Base-by-base conservation (phyloP, 2,329 filamentous ascomycete genomes). In the Elsinoe arachidis region DNA sequence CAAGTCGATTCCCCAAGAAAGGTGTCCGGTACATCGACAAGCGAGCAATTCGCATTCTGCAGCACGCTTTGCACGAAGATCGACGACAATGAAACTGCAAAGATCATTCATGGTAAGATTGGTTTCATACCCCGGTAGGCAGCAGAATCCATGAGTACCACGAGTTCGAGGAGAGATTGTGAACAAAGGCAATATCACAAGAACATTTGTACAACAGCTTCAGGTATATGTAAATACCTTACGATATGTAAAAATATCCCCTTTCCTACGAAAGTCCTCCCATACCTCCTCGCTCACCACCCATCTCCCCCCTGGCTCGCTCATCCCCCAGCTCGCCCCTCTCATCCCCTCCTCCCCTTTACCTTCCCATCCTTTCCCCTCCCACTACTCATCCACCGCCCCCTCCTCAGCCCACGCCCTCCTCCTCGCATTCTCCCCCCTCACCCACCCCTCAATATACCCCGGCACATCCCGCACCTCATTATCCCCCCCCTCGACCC, bases 401-500 rank as follows among this genome's bases (percentile, higher is more conserved):
- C 57, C 58, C 62, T 69, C 67, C 65, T 70, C 68, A 55, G 65
- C 67, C 44, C 46, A 46, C 38, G 11, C 54, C 61, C 66, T 58
- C 38, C 62, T 64, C 66, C 80, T 82, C 61, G 71, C 73, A 56
- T 72, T 71, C 52, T 75, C 71, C 49, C 41, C 54, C 23, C 39
- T 56, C 2, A 81, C 72, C 68, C 78, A 84, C 3, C 72, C 72
- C 52, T 65, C 71, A 56, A 92, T 72, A 71, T 90, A 83, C 60
- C 70, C 75, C 7, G 88, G 87, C 15, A 87, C 72, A 7, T 77
- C 68, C 30, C 72, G 68, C 2, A 85, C 76, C 61, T 74, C 71
- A 66, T 89, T 88, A 59, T 83, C 78, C 23, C 76, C 70, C 11
- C 78, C 78, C 0, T 82, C 73, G 19, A 88, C 68, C 0, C 88